Percentiles rank a stretch among this genome's conserved stretches.
Conservation (phyloP, 2,329 filamentous ascomycete genomes). For the Cordyceps fumosorosea region DNA sequence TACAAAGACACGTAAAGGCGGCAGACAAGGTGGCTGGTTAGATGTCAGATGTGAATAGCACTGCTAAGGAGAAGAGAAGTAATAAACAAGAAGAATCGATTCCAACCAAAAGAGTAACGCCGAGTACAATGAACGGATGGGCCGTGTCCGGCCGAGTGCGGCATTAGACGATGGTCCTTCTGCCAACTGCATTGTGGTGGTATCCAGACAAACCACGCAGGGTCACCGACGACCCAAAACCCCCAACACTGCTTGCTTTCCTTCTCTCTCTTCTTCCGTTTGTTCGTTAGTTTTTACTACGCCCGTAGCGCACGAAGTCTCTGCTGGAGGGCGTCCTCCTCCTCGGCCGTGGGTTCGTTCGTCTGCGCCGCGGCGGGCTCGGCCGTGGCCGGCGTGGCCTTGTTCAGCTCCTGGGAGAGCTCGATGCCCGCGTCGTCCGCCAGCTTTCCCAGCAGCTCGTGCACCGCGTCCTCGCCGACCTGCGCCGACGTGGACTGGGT, state of each 20-base stretch:
- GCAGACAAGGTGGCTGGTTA: not conserved
- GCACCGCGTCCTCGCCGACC: conserved; percentile 76
- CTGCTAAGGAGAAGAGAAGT: not conserved
- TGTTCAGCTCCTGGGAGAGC: conserved; percentile 65
- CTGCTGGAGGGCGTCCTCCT: conserved; percentile 69
- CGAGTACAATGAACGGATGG: conserved; percentile 5
- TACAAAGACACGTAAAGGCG: not conserved
- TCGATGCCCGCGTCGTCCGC: conserved; percentile 85
- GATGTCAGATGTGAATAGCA: not conserved
- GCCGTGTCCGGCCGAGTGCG: not conserved
- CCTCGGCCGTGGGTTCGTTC: conserved; percentile 65
- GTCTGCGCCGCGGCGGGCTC: conserved; percentile 46
- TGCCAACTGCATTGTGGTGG: not conserved
- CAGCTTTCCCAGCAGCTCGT: conserved; percentile 76
- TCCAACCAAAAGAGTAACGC: conserved; percentile 4
- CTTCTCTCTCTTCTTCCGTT: not conserved
- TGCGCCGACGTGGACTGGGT: conserved; percentile 66
- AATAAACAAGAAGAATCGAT: not conserved
- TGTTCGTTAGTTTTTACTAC: conserved; percentile 20
- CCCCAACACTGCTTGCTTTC: not conserved
- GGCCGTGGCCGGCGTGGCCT: conserved; percentile 47
- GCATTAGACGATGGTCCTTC: not conserved
- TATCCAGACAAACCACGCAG: not conserved
- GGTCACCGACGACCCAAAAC: no score
- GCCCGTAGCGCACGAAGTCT: conserved; percentile 49